Evolutionary conservation across 2,329 filamentous ascomycete species (phyloP).

Genomic region (Phaeomoniella chlamydospora): DNA sequence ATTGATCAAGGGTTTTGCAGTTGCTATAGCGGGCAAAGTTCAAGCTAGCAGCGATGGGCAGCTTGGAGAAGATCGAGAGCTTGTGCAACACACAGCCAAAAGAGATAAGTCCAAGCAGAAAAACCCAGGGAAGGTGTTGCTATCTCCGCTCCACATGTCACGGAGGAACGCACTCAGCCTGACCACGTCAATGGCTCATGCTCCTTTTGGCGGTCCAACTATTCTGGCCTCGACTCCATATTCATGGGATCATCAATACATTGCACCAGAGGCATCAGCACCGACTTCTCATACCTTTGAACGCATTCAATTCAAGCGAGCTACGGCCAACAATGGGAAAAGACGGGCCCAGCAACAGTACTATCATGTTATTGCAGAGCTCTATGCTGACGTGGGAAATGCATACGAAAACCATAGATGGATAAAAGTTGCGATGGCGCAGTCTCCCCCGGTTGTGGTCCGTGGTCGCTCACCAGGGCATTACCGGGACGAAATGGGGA

Average conservation of each 20-base stretch:
- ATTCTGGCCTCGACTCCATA: neutral
- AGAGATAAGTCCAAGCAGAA: constrained; percentile 74
- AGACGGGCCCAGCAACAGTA: constrained; percentile 81
- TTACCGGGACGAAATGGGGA: constrained; percentile 53
- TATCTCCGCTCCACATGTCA: constrained; percentile 35
- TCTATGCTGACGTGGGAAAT: constrained; percentile 54
- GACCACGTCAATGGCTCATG: constrained; percentile 13
- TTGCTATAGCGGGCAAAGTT: constrained; percentile 58
- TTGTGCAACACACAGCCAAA: constrained; percentile 86
- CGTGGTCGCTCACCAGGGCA: constrained; percentile 70
- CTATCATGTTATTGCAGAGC: constrained; percentile 78
- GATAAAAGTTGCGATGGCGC: constrained; percentile 56
- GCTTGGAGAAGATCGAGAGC: constrained; percentile 60
- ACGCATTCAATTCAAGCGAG: constrained; percentile 86
- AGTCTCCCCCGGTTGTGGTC: constrained; percentile 76
- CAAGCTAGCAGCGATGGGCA: constrained; percentile 53
- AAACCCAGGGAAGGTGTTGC: constrained; percentile 53
- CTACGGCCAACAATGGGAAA: constrained; percentile 88
- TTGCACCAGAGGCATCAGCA: neutral
- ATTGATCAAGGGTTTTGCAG: constrained; percentile 59
- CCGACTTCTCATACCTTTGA: constrained; percentile 55
- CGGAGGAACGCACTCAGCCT: constrained; percentile 15
- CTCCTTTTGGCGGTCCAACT: constrained; percentile 8
- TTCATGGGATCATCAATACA: neutral
- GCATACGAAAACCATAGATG: constrained; percentile 37